Base-by-base conservation (phyloP, 345 rosid genomes). In the Adansonia digitata region DNA sequence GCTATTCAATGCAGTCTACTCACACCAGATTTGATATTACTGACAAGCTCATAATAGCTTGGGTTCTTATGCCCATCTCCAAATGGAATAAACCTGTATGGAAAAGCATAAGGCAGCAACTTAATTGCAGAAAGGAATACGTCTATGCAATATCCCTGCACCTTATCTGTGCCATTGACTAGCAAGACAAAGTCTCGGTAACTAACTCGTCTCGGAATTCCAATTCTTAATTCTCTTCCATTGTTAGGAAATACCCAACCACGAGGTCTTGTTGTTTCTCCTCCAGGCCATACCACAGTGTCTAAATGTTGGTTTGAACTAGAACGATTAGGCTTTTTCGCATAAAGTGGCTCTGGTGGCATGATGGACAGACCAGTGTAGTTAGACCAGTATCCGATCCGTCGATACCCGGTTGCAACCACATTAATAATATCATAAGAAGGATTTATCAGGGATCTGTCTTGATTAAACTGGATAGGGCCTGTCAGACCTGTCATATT, bases 161-260 rank as follows among this genome's bases (percentile, higher is more conserved):
- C 87, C 20, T 22, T 68, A 81, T 85, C 84, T 13, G 83, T 81
- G 56, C 87, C 89, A 79, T 90, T 84, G 70, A 80, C 81, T 43
- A 63, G 82, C 42, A 84, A 78, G 29, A 92, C 87, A 76, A 89
- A 78, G 55, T 86, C 86, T 57, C n/a, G 82, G 74, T 81, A 94
- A 79, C 97, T 84, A 75, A 84, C 90, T 69, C 97, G 84, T 60
- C 84, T 77, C 0, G 98, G 98, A 60, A 92, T 85, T 76, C 97
- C 98, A 69, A 94, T 88, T 76, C 85, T 86, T 72, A 94, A 77
- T 72, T 81, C 77, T 79, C 83, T 88, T 72, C 97, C 98, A 65
- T 94, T 92, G 77, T 91, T 79, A 35, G 91, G 97, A 69, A 94
- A 90, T 31, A 92, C 92, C 97, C 98, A 94, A 70, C 98, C 98